Conservation (phyloP, 2,329 filamentous ascomycete genomes). For the Cytospora piceae region DNA sequence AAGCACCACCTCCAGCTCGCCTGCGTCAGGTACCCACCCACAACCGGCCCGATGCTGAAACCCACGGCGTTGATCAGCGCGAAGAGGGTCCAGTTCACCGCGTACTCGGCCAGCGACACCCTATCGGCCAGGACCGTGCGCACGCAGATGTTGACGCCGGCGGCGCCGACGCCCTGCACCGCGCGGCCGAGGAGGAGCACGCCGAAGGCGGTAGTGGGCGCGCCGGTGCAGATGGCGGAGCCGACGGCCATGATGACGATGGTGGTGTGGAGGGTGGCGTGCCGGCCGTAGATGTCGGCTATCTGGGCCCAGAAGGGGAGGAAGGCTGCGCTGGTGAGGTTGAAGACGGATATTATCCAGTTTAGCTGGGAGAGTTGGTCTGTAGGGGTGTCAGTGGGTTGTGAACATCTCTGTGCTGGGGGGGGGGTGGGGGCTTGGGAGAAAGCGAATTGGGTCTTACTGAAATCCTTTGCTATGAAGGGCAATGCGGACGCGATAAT, state of each 20-base stretch:
- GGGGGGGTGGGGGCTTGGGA: too few relatives aligned
- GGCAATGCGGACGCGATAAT: conserved; percentile 64
- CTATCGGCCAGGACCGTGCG: conserved; percentile 68
- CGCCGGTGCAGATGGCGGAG: conserved; percentile 63
- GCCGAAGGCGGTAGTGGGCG: conserved; percentile 56
- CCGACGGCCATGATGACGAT: conserved; percentile 63
- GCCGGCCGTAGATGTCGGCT: conserved; percentile 67
- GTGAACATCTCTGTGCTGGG: too few relatives aligned
- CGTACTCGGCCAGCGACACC: conserved; percentile 63
- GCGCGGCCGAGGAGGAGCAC: conserved; percentile 66
- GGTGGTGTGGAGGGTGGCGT: conserved; percentile 59
- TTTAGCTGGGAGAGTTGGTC: conserved; percentile 62
- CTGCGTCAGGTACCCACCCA: conserved; percentile 61
- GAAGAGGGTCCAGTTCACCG: conserved; percentile 65
- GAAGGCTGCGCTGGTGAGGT: conserved; percentile 68
- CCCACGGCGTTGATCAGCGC: conserved; percentile 61
- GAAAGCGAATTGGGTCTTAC: conserved; percentile 42
- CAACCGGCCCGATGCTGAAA: conserved; percentile 63
- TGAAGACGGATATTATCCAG: conserved; percentile 73
- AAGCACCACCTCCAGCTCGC: conserved; percentile 70
- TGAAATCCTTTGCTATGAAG: conserved; percentile 67
- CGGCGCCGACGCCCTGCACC: conserved; percentile 64
- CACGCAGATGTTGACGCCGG: conserved; percentile 64
- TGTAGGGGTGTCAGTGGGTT: conserved; percentile 32
- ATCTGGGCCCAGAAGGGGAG: conserved; percentile 69